phyloP scores from a whole-genome alignment of 192 early-diverging fungal genomes.

The Obelidium mucronatum region DNA sequence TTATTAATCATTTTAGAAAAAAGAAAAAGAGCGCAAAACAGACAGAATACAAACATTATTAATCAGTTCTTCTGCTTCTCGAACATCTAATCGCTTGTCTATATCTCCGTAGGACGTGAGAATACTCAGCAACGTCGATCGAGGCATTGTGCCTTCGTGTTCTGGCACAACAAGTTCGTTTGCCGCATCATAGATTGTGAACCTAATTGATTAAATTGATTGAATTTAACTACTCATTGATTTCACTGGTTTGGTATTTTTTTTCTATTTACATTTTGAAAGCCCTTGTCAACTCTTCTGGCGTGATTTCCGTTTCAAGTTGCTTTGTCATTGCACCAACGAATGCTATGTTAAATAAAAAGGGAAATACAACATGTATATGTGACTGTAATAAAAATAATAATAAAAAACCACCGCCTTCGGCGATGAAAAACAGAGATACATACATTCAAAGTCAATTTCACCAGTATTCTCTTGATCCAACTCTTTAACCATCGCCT shows the following conservation, averaged over 20 bases:
- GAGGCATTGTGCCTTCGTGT: constrained; percentile 37
- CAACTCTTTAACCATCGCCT: constrained; percentile 63
- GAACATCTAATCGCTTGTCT: constrained; percentile 45
- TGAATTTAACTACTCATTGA: no score
- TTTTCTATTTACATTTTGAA: constrained; percentile 49
- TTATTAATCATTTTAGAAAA: background rate
- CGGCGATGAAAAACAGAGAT: constrained; percentile 11
- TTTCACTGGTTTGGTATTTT: background rate
- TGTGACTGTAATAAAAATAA: background rate
- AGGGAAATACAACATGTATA: background rate
- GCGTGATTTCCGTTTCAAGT: constrained; percentile 57
- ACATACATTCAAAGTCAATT: constrained; percentile 65
- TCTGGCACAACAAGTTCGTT: constrained; percentile 20
- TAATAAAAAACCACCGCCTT: no score
- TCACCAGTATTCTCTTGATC: constrained; percentile 57
- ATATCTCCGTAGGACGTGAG: constrained; percentile 53
- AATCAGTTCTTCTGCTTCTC: constrained; percentile 60
- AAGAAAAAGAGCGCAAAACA: background rate
- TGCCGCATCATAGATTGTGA: background rate
- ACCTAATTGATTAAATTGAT: constrained; percentile 31
- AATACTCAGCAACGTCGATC: constrained; percentile 40
- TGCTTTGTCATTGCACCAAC: constrained; percentile 59
- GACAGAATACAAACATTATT: constrained; percentile 42
- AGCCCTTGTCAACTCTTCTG: constrained; percentile 47
- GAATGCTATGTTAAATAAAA: constrained; percentile 54